Evolutionary conservation across 305 asterid genomes (phyloP).

Genomic region (Ruellia speciosa): DNA sequence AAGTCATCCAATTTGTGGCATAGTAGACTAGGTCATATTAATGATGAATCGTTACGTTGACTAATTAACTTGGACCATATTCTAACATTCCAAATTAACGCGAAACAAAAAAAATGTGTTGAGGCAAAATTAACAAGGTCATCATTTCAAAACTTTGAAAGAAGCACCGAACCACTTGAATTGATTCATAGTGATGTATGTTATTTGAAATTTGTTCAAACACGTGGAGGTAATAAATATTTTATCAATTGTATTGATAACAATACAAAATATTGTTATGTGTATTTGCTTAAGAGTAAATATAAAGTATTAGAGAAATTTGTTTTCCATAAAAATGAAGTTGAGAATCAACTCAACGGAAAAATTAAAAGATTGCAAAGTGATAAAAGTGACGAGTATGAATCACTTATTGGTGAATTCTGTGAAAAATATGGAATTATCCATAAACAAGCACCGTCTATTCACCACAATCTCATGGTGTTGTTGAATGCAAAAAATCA

Average conservation of each 20-base stretch:
- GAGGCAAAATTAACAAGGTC: neutral
- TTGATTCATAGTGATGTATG: constrained; percentile 1
- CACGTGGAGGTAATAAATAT: constrained; percentile 1
- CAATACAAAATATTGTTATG: neutral
- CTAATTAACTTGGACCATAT: neutral
- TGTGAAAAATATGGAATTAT: constrained; percentile 1
- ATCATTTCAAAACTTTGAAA: neutral
- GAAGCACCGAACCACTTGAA: neutral
- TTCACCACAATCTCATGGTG: neutral
- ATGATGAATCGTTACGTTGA: neutral
- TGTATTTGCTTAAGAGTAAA: neutral
- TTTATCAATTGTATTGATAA: neutral
- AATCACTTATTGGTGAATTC: neutral
- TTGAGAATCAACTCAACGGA: neutral
- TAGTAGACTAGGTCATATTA: constrained; percentile 1
- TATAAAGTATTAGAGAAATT: neutral
- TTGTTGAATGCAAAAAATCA: neutral
- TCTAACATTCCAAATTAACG: neutral
- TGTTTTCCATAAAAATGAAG: neutral
- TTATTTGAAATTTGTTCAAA: neutral
- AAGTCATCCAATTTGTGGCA: neutral
- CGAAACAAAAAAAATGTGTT: neutral
- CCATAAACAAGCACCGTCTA: neutral
- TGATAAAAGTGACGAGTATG: neutral
- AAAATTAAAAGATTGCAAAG: neutral